Evolutionary conservation across 2,329 filamentous ascomycete species (phyloP), one percentile per base, ranked within the genome.

Genomic region (Dactylellina sp.): DNA sequence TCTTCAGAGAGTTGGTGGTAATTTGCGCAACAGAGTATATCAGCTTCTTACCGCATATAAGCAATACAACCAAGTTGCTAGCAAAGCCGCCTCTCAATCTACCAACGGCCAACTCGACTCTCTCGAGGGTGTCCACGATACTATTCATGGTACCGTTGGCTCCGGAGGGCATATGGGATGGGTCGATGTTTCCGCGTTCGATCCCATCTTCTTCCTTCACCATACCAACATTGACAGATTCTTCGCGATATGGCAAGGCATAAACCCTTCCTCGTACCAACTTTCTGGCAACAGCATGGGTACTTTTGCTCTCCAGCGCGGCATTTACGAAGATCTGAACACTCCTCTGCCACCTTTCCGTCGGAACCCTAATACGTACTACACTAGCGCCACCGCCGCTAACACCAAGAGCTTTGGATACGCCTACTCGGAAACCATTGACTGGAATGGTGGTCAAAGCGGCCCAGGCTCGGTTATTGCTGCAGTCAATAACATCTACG

Each of bases 151-250:
- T 11, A 75, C 71, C 16, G 60, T 57, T 16, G 71, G 71, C 1
- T 53, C 57, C 12, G 53, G 63, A 28, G 71, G 71, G 11, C 62
- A 70, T 20, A 75, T 75, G 86, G 87, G 85, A 39, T 91, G 87
- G 80, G 87, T 89, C 42, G 87, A 89, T 18, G 89, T 90, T 76
- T 90, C 91, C 0, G 86, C 89, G 0, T 95, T 91, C 79, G 92
- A 95, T 78, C 91, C 91, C 0, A 82, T 91, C 5, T 93, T 93
- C 81, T 90, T 89, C 81, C 81, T 93, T 5, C 90, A 93, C 77
- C 91, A 94, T 77, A 83, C 85, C 75, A 92, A 90, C 80, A 86
- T 92, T 6, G 92, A 95, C 79, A 86, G 91, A 0, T 81, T 91
- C 24, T 87, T 92, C 75, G 87, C 90, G 32, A 86, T 95, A 75